Conservation (phyloP, 148 eudicot species). For the Polygonum maritimum region DNA sequence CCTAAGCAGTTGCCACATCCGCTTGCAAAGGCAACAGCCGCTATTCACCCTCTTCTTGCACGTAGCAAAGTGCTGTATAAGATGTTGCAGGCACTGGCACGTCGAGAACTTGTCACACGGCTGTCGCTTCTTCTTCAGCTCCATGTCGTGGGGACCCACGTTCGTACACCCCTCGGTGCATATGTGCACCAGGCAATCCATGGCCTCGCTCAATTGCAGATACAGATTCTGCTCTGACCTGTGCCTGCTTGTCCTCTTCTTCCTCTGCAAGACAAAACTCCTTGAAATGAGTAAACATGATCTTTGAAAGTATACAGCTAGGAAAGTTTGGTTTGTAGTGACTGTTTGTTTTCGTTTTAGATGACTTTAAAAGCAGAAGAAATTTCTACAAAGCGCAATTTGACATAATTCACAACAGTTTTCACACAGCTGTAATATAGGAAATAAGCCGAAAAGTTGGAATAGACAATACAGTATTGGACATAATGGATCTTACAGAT, state of each 20-base stretch:
- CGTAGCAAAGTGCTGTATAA: constrained; percentile 64
- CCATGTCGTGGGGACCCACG: constrained; percentile 72
- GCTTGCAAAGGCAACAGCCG: constrained; percentile 60
- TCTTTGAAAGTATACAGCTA: background rate
- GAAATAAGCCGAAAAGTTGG: background rate
- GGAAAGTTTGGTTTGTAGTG: background rate
- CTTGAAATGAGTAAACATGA: background rate
- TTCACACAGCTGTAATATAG: background rate
- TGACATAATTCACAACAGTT: too few relatives aligned
- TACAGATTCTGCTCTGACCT: constrained; percentile 51
- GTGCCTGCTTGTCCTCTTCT: constrained; percentile 55
- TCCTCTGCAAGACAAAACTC: constrained; percentile 40
- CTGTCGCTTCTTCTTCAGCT: constrained; percentile 37
- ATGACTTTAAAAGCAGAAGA: too few relatives aligned
- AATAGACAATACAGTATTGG: background rate
- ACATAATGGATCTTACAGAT: constrained; percentile 32
- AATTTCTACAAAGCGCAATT: too few relatives aligned
- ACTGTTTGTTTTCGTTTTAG: background rate
- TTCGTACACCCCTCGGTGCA: constrained; percentile 82
- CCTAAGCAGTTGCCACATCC: constrained; percentile 86
- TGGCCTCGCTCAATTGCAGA: constrained; percentile 74
- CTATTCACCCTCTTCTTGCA: constrained; percentile 72
- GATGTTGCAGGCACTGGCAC: constrained; percentile 66
- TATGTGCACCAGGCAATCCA: constrained; percentile 85
- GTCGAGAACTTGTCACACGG: constrained; percentile 68